Base-by-base conservation (phyloP, 768 basidiomycete species). In the Sporobolomyces roseus region DNA sequence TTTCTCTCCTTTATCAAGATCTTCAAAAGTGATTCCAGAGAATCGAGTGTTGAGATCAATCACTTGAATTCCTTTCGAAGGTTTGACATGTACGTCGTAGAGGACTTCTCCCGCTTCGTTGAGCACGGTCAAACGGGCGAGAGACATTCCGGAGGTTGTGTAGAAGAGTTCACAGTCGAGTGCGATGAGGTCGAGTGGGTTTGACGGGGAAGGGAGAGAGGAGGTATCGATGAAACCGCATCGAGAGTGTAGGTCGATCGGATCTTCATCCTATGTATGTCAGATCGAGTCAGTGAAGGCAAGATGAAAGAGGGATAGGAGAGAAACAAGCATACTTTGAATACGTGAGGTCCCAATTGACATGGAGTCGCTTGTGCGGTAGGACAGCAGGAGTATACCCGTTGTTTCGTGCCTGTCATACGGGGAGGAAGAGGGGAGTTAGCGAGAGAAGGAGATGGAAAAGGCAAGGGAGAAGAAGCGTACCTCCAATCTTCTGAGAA, bases 131-230 rank as follows among this genome's bases (percentile, higher is more conserved):
- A 96, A 86, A 5, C 96, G 85, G 4, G 92, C 94, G 5, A 96
- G 85, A 27, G 88, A 86, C 83, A 91, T 85, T 0, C 96, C 96
- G 7, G 89, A 90, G 0, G 93, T 97, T 0, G 91, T 89, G 80
- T 93, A 92, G 13, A 97, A 83, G 90, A 98, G 92, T 79, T 99
- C 96, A 76, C 96, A 98, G 78, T 99, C 96, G 56, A 98, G 81
- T 0, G 91, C 91, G 8, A 87, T 89, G 6, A 97, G 84, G 64
- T 93, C 56, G 12, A 30, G 56, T 51, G 45, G 91, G 79, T 1
- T 83, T 81, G 3, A 45, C 43, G 58, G 80, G 2, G 36, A 36
- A 16, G 63, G 49, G 29, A 75, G 70, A 36, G 49, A 78, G 70
- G 12, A 45, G 23, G 82, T 79, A 75, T 78, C 51, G 41, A 91